Evolutionary conservation across 352 stramenopile genomes (phyloP).

Genomic region (Pythium plurisporium): DNA sequence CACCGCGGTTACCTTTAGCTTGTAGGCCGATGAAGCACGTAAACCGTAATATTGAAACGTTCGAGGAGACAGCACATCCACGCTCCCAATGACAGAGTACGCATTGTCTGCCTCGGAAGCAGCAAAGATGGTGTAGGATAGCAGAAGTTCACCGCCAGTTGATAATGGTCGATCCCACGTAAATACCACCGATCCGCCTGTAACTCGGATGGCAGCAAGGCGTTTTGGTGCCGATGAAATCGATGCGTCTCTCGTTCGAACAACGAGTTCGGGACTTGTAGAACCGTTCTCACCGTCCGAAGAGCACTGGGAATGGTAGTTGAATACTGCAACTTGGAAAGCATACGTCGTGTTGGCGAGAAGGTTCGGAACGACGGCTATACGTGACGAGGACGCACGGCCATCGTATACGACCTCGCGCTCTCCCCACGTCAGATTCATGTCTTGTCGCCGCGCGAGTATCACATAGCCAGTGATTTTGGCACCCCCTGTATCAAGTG

Average conservation of each 20-base stretch:
- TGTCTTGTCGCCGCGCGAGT: conserved; percentile 17
- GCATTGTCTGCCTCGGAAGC: not conserved
- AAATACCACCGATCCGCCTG: conserved; percentile 35
- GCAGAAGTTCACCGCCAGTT: conserved; percentile 23
- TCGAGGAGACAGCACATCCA: conserved; percentile 7
- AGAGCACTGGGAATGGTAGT: conserved; percentile 40
- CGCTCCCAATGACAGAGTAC: conserved; percentile 8
- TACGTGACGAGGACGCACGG: conserved; percentile 16
- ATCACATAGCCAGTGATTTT: conserved; percentile 43
- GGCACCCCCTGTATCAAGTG: conserved; percentile 40
- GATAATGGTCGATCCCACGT: conserved; percentile 44
- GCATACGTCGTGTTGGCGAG: conserved; percentile 37
- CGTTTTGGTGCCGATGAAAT: conserved; percentile 42
- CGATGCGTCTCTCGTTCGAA: conserved; percentile 32
- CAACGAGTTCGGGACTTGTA: conserved; percentile 28
- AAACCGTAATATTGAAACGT: conserved; percentile 28
- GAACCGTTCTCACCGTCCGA: conserved; percentile 20
- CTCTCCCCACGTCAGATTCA: conserved; percentile 32
- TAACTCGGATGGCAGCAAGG: conserved; percentile 10
- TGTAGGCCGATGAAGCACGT: conserved; percentile 22
- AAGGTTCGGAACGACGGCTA: conserved; percentile 28
- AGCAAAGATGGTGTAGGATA: conserved; percentile 34
- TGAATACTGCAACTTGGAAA: conserved; percentile 42
- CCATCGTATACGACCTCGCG: conserved; percentile 37
- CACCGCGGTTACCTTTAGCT: conserved; percentile 33